phyloP scores from a whole-genome alignment of 768 basidiomycete genomes.

The Tricholoma flavovirens region DNA sequence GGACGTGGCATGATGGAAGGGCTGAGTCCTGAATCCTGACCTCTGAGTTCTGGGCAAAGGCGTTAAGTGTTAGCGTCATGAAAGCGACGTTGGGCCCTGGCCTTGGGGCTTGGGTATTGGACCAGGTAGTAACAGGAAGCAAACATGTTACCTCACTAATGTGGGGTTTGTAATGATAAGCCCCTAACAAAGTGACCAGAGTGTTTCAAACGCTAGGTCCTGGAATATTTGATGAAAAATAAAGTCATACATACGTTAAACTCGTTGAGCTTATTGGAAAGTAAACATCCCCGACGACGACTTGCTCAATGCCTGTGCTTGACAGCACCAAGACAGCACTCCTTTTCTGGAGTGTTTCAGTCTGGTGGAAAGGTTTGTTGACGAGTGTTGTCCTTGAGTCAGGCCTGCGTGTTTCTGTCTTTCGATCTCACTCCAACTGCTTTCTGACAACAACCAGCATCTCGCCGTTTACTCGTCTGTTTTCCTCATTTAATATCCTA shows the following conservation, averaged over 20 bases:
- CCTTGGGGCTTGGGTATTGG: background rate
- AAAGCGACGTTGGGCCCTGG: background rate
- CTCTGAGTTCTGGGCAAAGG: background rate
- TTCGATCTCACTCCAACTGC: constrained; percentile 17
- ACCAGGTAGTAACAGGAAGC: background rate
- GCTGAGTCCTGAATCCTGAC: background rate
- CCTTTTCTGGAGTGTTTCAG: constrained; percentile 3
- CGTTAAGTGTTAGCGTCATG: background rate
- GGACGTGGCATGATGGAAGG: too few relatives aligned
- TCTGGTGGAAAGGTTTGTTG: constrained; percentile 13
- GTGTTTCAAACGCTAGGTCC: background rate
- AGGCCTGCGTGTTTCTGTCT: constrained; percentile 36
- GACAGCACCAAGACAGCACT: background rate
- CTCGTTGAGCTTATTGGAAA: too few relatives aligned
- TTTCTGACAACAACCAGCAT: constrained; percentile 20
- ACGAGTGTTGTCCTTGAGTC: constrained; percentile 20
- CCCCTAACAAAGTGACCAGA: background rate
- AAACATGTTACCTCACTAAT: background rate
- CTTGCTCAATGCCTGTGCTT: too few relatives aligned
- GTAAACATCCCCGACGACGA: too few relatives aligned
- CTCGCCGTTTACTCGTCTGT: constrained; percentile 6
- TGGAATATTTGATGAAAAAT: too few relatives aligned
- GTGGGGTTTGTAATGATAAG: background rate
- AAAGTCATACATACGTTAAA: too few relatives aligned
- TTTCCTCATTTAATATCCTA: constrained; percentile 1